Evolutionary conservation across 2,329 filamentous ascomycete species (phyloP).

Genomic region (Penicillium rolfsii): DNA sequence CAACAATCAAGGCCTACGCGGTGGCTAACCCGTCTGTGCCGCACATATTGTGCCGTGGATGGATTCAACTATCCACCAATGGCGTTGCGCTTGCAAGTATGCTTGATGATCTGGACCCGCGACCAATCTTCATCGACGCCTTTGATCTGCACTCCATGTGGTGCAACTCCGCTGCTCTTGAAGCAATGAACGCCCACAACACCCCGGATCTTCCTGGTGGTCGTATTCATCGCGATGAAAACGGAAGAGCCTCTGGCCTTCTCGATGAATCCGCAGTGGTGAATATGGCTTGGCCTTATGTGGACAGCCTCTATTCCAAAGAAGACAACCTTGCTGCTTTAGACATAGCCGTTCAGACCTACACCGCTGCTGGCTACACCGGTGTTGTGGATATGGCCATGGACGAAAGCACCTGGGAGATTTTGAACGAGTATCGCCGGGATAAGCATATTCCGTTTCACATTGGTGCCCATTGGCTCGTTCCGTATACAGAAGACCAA

Average conservation of each 20-base stretch:
- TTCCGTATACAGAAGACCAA: slow-evolving; percentile 47
- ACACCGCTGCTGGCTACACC: slow-evolving; percentile 52
- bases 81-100: slow-evolving; percentile 50
- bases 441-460: slow-evolving; percentile 46
- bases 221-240: slow-evolving; percentile 50
- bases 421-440: slow-evolving; percentile 46
- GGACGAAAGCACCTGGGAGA: slow-evolving; percentile 54
- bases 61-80: slow-evolving; percentile 55
- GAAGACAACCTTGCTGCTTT: slow-evolving; percentile 50
- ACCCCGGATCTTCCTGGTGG: slow-evolving; percentile 52
- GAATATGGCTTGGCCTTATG: slow-evolving; percentile 52
- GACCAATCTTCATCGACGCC: slow-evolving; percentile 55
- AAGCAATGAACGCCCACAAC: slow-evolving; percentile 49
- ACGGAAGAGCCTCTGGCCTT: slow-evolving; percentile 51
- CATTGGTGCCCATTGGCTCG: slow-evolving; percentile 55
- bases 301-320: slow-evolving; percentile 47
- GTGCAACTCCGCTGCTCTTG: slow-evolving; percentile 53
- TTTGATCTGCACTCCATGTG: slow-evolving; percentile 57
- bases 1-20: slow-evolving; percentile 48
- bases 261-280: slow-evolving; percentile 53
- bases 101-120: slow-evolving; percentile 53
- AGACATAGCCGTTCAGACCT: slow-evolving; percentile 46
- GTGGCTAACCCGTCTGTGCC: slow-evolving; percentile 43
- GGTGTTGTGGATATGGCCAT: slow-evolving; percentile 58
- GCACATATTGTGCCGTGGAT: slow-evolving; percentile 52